A percentile compares a stretch with the other conserved stretches of the same genome.
These are phyloP conservation scores for Nidularia sp. DNA, from an alignment of 768 basidiomycete species.

Conservation along the genomic window DNA sequence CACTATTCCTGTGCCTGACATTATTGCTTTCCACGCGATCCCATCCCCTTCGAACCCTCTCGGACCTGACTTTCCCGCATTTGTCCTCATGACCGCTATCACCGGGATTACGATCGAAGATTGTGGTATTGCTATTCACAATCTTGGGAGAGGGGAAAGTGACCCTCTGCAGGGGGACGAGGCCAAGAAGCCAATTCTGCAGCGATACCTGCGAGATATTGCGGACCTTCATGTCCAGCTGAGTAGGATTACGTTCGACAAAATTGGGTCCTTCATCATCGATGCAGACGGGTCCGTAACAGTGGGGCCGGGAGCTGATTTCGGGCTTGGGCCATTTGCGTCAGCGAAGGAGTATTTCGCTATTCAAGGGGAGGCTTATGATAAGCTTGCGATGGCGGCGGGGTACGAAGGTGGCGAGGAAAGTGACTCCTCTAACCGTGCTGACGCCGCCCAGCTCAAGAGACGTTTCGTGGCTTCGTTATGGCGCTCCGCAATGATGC, in stretches of 20 bases:
- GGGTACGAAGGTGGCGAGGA: constrained; percentile 21
- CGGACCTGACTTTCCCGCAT: constrained; percentile 31
- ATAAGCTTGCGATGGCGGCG: constrained; percentile 29
- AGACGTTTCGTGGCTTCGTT: constrained; percentile 32
- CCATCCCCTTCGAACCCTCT: constrained; percentile 29
- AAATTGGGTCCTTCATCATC: constrained; percentile 34
- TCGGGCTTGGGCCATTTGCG: constrained; percentile 34
- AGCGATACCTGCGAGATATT: constrained; percentile 33
- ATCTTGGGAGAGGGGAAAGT: constrained; percentile 16
- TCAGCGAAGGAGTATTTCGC: constrained; percentile 35
- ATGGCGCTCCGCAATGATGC: constrained; percentile 37
- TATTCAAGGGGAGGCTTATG: constrained; percentile 35
- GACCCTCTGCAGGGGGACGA: constrained; percentile 29
- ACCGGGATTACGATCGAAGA: constrained; percentile 37
- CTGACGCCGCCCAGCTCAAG: constrained; percentile 23
- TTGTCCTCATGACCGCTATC: constrained; percentile 37
- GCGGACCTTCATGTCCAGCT: constrained; percentile 37
- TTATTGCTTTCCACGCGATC: constrained; percentile 30
- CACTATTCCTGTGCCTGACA: constrained; percentile 34
- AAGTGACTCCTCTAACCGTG: constrained; percentile 12
- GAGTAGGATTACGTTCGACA: constrained; percentile 32
- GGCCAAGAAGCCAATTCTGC: constrained; percentile 27
- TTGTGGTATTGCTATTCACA: constrained; percentile 31
- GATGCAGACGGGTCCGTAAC: constrained; percentile 25
- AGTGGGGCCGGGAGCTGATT: constrained; percentile 36